Conservation (phyloP, 352 stramenopile species). For the Globisporangium apiculatum region DNA sequence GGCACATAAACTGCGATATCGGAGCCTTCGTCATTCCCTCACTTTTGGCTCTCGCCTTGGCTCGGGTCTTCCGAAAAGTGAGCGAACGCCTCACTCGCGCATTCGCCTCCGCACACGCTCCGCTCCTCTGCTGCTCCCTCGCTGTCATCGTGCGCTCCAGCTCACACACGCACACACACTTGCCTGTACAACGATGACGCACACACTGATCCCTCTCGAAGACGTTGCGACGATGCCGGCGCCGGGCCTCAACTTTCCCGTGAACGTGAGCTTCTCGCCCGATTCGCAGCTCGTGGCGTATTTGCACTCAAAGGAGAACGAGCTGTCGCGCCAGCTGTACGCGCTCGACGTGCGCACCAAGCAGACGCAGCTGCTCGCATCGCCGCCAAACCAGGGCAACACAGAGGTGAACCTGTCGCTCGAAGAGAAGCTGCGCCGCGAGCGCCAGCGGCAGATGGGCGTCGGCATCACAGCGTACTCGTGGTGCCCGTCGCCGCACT, state of each 20-base stretch:
- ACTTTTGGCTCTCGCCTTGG: not conserved
- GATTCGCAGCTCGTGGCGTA: constrained; percentile 81
- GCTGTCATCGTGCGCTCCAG: not conserved
- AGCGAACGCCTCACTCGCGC: constrained; percentile 3
- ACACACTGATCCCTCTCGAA: constrained; percentile 66
- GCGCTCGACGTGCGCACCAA: constrained; percentile 59
- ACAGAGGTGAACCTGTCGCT: constrained; percentile 83
- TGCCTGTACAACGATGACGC: not conserved
- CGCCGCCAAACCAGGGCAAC: constrained; percentile 67
- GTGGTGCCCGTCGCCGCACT: constrained; percentile 55
- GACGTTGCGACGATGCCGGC: constrained; percentile 85
- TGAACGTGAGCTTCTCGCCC: constrained; percentile 81
- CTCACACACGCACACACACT: not conserved
- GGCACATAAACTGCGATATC: no score
- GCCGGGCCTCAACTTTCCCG: constrained; percentile 71
- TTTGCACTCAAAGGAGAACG: constrained; percentile 74
- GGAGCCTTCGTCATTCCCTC: no score
- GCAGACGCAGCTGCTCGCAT: constrained; percentile 52
- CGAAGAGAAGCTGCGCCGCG: constrained; percentile 88
- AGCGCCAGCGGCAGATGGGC: constrained; percentile 87
- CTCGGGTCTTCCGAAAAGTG: not conserved
- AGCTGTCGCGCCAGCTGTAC: constrained; percentile 82
- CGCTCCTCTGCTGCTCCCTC: not conserved
- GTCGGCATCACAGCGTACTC: constrained; percentile 91
- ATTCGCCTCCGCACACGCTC: constrained; percentile 2